A percentile compares a stretch with the other conserved stretches of the same genome.
phyloP scores from a whole-genome alignment of 2,329 filamentous ascomycete species.

The Aphanocladium album region DNA sequence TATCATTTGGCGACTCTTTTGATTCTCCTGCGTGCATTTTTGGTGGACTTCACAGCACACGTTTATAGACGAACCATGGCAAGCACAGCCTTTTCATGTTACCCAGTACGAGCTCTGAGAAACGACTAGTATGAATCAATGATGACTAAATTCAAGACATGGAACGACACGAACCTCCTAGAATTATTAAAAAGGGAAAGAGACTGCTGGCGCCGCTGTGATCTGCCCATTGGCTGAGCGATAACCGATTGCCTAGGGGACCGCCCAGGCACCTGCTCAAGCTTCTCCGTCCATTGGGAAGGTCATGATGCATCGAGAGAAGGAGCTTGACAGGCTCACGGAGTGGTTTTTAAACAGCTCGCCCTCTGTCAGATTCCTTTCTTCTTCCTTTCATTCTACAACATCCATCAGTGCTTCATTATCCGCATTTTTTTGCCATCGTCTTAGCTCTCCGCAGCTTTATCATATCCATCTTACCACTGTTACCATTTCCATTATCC shows the following conservation, averaged over 20 bases:
- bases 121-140: conserved; percentile 10
- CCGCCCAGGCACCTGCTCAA: background rate
- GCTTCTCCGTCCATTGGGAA: background rate
- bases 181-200: background rate
- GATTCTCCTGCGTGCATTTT: background rate
- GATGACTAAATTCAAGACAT: background rate
- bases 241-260: background rate
- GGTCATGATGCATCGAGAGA: background rate
- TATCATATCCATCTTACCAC: conserved; percentile 2
- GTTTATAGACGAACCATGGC: conserved; percentile 5
- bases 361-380: background rate
- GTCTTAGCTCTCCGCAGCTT: conserved; percentile 10
- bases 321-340: background rate
- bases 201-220: background rate
- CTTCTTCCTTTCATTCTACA: conserved; percentile 1
- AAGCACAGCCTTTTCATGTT: background rate
- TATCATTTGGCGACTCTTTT: background rate
- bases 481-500: background rate
- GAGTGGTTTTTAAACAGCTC: background rate
- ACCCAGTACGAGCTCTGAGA: background rate
- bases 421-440: conserved; percentile 9
- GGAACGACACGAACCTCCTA: background rate
- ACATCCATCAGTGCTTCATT: conserved; percentile 10
- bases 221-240: background rate
- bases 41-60: background rate